These are phyloP conservation scores for Plantago lanceolata DNA, from an alignment of 305 asterid species.

Conservation along the genomic window DNA sequence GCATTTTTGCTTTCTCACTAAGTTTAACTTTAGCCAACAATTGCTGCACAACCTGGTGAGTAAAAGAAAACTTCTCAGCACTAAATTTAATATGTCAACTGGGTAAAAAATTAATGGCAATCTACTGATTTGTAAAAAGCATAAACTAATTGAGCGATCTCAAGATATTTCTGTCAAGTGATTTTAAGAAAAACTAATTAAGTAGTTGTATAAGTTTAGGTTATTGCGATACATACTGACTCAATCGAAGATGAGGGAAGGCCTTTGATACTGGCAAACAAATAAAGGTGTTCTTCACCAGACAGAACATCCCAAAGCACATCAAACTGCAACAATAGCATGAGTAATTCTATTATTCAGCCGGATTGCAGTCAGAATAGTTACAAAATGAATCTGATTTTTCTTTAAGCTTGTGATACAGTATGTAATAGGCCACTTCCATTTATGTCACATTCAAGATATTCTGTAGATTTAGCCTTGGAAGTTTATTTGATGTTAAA, in stretches of 20 bases:
- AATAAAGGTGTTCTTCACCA: slow-evolving; percentile 76
- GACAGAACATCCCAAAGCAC: slow-evolving; percentile 90
- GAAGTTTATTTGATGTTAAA: slow-evolving; percentile 4
- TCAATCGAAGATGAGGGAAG: slow-evolving; percentile 49
- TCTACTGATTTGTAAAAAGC: background rate
- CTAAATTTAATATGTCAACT: background rate
- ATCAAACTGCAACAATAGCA: slow-evolving; percentile 61
- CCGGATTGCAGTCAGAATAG: slow-evolving; percentile 9
- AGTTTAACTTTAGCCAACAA: slow-evolving; percentile 77
- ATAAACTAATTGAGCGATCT: background rate
- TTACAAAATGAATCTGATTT: slow-evolving; percentile 7
- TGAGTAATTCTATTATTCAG: slow-evolving; percentile 20
- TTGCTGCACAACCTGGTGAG: slow-evolving; percentile 50
- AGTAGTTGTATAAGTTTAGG: slow-evolving; percentile 11
- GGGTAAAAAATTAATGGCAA: background rate
- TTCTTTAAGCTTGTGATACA: slow-evolving; percentile 15
- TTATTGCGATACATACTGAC: slow-evolving; percentile 37
- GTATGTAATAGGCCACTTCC: background rate
- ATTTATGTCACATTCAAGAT: background rate
- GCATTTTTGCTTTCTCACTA: slow-evolving; percentile 56
- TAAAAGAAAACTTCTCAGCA: slow-evolving; percentile 9
- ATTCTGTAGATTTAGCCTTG: background rate
- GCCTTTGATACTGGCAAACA: slow-evolving; percentile 91
- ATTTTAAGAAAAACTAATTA: background rate
- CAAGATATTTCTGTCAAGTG: background rate